phyloP scores from a whole-genome alignment of 192 early-diverging fungal species.

The Funneliformis mosseae region DNA sequence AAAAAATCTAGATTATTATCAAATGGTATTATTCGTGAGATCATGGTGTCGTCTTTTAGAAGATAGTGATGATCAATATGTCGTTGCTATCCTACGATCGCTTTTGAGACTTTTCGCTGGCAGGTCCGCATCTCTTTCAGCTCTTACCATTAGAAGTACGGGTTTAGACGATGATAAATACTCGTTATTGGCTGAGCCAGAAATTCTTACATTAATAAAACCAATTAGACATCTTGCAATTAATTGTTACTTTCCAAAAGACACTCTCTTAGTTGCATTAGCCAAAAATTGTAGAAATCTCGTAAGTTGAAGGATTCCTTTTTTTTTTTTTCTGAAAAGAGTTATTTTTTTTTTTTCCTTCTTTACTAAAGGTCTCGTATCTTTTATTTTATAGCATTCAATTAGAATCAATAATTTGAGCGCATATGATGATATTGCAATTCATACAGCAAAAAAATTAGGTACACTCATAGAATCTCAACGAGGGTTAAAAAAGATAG shows the following conservation, averaged over 20 bases:
- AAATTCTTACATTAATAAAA: background rate
- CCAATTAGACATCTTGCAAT: background rate
- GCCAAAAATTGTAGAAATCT: constrained; percentile 11
- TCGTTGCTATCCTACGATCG: background rate
- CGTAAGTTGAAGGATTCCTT: background rate
- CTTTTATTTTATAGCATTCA: background rate
- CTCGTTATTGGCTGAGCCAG: background rate
- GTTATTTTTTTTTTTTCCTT: background rate
- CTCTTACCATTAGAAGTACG: background rate
- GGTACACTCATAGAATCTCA: background rate
- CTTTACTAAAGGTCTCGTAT: background rate
- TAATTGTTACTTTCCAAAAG: constrained; percentile 5
- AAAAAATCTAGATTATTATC: constrained; percentile 21
- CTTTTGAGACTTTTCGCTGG: constrained; percentile 2
- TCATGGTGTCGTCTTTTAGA: background rate
- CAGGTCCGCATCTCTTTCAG: background rate
- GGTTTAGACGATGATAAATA: background rate
- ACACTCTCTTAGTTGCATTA: background rate
- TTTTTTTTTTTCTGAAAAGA: background rate
- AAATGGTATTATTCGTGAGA: background rate
- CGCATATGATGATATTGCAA: background rate
- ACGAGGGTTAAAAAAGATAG: background rate
- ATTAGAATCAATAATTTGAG: constrained; percentile 1
- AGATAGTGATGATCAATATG: background rate
- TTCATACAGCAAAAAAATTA: constrained; percentile 3